These are phyloP conservation scores for Amphicarpaea edgeworthii DNA, from an alignment of 306 rosid species.

Conservation along the genomic window DNA sequence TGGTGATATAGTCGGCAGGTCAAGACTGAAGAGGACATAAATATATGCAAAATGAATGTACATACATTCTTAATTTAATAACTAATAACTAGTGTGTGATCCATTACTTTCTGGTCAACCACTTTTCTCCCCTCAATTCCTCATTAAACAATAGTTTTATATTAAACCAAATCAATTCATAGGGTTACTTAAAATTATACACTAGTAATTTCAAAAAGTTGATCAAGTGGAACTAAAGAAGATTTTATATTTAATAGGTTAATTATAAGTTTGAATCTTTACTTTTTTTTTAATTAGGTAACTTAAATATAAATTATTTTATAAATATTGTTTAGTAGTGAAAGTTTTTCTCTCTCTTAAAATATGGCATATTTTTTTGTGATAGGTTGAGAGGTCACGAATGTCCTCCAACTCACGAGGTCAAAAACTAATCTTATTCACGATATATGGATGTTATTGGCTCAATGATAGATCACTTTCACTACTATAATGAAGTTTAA, in stretches of 20 bases:
- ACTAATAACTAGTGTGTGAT: background rate
- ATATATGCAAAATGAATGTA: background rate
- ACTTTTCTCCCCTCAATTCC: slow-evolving; percentile 16
- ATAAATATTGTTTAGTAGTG: too few relatives aligned
- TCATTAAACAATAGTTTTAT: background rate
- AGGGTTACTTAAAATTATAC: background rate
- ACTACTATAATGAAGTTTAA: too few relatives aligned
- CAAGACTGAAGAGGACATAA: too few relatives aligned
- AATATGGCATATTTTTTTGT: too few relatives aligned
- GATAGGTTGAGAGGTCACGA: too few relatives aligned
- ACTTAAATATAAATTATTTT: too few relatives aligned
- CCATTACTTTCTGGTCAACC: slow-evolving; percentile 2
- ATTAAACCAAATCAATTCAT: background rate
- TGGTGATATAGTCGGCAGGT: slow-evolving; percentile 8
- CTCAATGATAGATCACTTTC: too few relatives aligned
- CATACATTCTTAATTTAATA: background rate
- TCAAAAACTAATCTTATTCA: too few relatives aligned
- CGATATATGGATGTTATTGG: too few relatives aligned
- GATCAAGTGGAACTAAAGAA: background rate
- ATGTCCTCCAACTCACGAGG: too few relatives aligned
- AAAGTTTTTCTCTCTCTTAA: too few relatives aligned
- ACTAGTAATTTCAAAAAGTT: background rate
- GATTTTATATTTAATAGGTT: background rate
- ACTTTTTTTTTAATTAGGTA: too few relatives aligned
- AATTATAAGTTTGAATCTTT: background rate